Conservation (phyloP, 108 stramenopile species). For the Pelagomonas calceolata region DNA sequence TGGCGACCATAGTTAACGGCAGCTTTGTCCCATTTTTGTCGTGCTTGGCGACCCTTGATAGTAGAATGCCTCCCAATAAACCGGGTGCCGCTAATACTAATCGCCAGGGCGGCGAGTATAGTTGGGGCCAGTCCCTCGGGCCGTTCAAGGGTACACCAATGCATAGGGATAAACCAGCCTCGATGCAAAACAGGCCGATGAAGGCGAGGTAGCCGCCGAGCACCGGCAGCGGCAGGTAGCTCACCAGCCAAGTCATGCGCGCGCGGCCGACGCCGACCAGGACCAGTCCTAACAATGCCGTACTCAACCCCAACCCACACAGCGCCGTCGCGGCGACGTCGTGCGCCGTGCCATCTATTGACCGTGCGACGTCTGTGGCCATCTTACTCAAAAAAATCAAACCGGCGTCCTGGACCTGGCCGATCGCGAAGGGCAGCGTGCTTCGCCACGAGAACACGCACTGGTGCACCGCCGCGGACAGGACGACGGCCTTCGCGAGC, state of each 20-base stretch:
- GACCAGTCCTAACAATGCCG: constrained; percentile 66
- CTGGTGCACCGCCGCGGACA: constrained; percentile 82
- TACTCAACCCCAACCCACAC: constrained; percentile 57
- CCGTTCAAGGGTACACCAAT: constrained; percentile 36
- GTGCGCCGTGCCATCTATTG: constrained; percentile 38
- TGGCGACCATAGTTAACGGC: constrained; percentile 57
- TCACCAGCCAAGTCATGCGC: constrained; percentile 72
- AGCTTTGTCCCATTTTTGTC: constrained; percentile 26
- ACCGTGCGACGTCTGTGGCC: constrained; percentile 55
- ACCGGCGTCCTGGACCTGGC: constrained; percentile 94
- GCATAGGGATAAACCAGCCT: constrained; percentile 75
- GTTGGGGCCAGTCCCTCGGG: constrained; percentile 47
- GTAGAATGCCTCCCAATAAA: constrained; percentile 55
- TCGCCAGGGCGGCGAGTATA: constrained; percentile 40
- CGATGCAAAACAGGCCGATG: constrained; percentile 92
- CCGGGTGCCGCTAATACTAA: constrained; percentile 63
- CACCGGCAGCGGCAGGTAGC: constrained; percentile 80
- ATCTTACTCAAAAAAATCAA: constrained; percentile 87
- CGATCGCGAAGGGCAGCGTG: constrained; percentile 80
- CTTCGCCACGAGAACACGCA: constrained; percentile 66
- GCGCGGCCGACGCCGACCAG: constrained; percentile 69
- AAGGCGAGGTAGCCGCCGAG: constrained; percentile 93
- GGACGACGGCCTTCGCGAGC: constrained; percentile 67
- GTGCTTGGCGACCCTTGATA: constrained; percentile 30
- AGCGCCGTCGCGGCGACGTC: constrained; percentile 65